Evolutionary conservation across 257 asterid species (phyloP), one percentile per base, ranked within the genome.

Genomic region (Dorcoceras hygrometricum): DNA sequence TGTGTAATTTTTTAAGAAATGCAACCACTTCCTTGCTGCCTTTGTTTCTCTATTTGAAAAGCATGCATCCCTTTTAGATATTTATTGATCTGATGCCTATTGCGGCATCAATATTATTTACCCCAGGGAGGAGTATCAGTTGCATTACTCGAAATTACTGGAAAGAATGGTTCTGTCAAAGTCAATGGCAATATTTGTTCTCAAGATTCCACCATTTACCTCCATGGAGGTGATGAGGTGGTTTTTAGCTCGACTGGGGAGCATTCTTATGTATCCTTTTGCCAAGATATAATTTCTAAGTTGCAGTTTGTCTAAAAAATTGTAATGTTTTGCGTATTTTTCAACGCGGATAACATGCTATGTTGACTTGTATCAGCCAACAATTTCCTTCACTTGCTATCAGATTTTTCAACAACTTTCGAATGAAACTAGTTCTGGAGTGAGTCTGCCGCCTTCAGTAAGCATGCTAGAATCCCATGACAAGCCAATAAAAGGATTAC

Each of bases 231-330:
- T 16, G 96, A 91, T 74, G 96, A 89, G 74, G 91, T 91, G 82
- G 88, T 86, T 43, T 91, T 89, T 76, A 78, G 92, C 83, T 77
- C 76, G 19, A 73, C 86, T 22, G 94, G 86, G 24, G 79, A 76
- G 72, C 90, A 86, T 75, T 87, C 89, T 66, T 91, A 89, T 71
- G 98, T 91, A 89, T 91, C 98, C 96, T 85, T 89, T 72, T 24
- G 23, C 54, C 76, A 9, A 57, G 48, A 22, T 16, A 51, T 36
- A 46, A 39, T 46, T 62, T 67, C 6, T 51, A 6, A 48, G 0
- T 19, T 20, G 14, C 7, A 62, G 50, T 46, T 14, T 14, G 34
- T 72, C n/a, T 16, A 23, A 18, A 18, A 51, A 59, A 46, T 32
- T 67, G n/a, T 68, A 57, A 48, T 51, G 25, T 39, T 71, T 50